Percentiles rank a stretch among this genome's conserved stretches.
Conservation (phyloP, 2,329 filamentous ascomycete species). For the Teratosphaeria destructans region DNA sequence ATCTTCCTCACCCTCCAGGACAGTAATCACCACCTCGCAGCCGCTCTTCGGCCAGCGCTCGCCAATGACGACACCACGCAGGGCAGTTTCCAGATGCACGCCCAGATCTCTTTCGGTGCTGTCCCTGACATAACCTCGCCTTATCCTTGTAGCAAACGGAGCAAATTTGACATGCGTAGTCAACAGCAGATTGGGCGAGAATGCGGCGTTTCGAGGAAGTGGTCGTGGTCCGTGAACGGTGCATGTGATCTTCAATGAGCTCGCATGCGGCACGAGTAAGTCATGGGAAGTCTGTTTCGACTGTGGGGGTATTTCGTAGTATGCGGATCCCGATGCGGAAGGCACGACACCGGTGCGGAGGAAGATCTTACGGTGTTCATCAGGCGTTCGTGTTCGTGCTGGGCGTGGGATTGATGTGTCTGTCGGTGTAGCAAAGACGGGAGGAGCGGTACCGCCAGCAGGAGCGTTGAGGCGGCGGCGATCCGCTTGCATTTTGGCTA, state of each 20-base stretch:
- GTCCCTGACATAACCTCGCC: constrained; percentile 79
- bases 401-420: constrained; percentile 36
- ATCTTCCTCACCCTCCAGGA: constrained; percentile 88
- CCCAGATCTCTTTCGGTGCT: constrained; percentile 78
- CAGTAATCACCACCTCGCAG: constrained; percentile 86
- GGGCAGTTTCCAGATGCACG: constrained; percentile 80
- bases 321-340: constrained; percentile 87
- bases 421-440: constrained; percentile 51
- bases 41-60: constrained; percentile 98
- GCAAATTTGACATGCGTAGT: constrained; percentile 94
- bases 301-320: constrained; percentile 51
- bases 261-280: constrained; percentile 43
- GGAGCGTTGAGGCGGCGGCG: constrained; percentile 86
- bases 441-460: constrained; percentile 61
- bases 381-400: constrained; percentile 49
- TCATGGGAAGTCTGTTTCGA: constrained; percentile 23
- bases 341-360: constrained; percentile 86
- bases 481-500: constrained; percentile 48
- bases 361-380: constrained; percentile 76
- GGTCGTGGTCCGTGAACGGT: constrained; percentile 89
- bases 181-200: constrained; percentile 84
- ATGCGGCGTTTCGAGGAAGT: constrained; percentile 77
- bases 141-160: constrained; percentile 75
- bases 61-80: constrained; percentile 81
- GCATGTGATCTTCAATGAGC: constrained; percentile 81